Base-by-base conservation (phyloP, 2,329 filamentous ascomycete species). In the Kalmusia sp. region DNA sequence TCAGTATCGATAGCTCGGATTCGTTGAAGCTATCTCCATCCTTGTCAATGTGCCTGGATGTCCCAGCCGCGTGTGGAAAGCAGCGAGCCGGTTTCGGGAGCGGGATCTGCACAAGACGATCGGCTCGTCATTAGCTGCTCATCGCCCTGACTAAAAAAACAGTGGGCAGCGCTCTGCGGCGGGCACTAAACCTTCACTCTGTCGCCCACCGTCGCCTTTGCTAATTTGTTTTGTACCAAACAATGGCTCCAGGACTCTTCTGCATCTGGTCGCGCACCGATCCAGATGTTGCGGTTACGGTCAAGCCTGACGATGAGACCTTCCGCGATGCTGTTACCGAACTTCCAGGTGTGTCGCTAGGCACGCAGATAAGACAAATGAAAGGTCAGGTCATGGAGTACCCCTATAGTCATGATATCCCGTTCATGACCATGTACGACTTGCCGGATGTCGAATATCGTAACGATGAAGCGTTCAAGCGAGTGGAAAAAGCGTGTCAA, bases 171-270 rank as follows among this genome's bases (percentile, higher is more conserved):
- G 33, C 44, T 24, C 31, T 38, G 4, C 28, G 8, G 22, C 44
- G 33, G 44, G 24, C 44, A 47, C 44, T 47, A 47, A 28, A 35
- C 24, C 34, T 37, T 25, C 12, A 28, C 24, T 37, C 24, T 27
- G 3, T 14, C 28, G 22, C 33, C 31, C 33, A 37, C 15, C 21
- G 15, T 47, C 44, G 33, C 6, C 24, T 28, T 33, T 33, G 24
- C 8, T 28, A 24, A n/a, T 28, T 37, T 33, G 7, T n/a, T 37
- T 15, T 17, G 11, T 33, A n/a, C 19, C 11, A 6, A 33, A 19
- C 5, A 6, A 52, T 52, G 50, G 28, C 50, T 30, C 50, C 50
- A 21, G 50, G 50, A 21, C 35, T 52, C 28, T 48, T 48, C 24
- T 43, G 35, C 17, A 28, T 52, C 5, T 52, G 50, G 50, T 52